A percentile compares a stretch with the other conserved stretches of the same genome.
Evolutionary conservation across 2,329 filamentous ascomycete species (phyloP).

Genomic region (Byssoonygena ceratinophila): DNA sequence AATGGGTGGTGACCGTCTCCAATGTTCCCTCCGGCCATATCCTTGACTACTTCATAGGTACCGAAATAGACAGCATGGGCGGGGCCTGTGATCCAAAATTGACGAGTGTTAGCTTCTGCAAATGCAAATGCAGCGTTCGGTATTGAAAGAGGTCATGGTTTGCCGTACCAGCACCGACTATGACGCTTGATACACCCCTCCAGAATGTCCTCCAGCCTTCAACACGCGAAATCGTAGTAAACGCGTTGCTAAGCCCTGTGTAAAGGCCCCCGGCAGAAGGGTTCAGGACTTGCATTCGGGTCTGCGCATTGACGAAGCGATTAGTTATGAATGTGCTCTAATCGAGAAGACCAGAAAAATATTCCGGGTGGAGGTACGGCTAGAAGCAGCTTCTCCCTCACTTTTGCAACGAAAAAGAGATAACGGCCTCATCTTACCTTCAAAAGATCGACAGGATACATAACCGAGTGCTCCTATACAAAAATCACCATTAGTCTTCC

Average conservation of each 20-base stretch:
- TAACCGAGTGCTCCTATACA: conserved; percentile 83
- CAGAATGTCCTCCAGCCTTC: conserved; percentile 88
- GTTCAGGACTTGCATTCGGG: conserved; percentile 93
- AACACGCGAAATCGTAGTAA: conserved; percentile 78
- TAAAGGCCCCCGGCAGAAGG: conserved; percentile 71
- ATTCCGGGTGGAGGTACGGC: too few relatives aligned
- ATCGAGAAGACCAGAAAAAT: too few relatives aligned
- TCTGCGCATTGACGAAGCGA: conserved; percentile 46
- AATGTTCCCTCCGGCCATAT: conserved; percentile 85
- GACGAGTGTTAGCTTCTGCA: conserved; percentile 18
- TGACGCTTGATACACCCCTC: conserved; percentile 92
- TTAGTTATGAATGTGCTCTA: too few relatives aligned
- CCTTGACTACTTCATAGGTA: conserved; percentile 95
- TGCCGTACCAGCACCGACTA: conserved; percentile 75
- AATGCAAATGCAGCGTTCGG: not conserved
- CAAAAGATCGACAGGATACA: conserved; percentile 97
- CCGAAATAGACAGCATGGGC: conserved; percentile 98
- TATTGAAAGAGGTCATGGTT: conserved; percentile 4
- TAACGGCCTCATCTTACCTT: conserved; percentile 54
- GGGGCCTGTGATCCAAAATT: conserved; percentile 52
- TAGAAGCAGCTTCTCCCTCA: not conserved
- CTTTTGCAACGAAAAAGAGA: not conserved
- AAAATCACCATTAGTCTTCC: conserved; percentile 3
- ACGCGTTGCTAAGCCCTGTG: conserved; percentile 81
- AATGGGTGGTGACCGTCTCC: conserved; percentile 77